A percentile compares a stretch with the other conserved stretches of the same genome.
These are phyloP conservation scores for Nasturtium officinale DNA, from an alignment of 345 rosid species.

Conservation along the genomic window DNA sequence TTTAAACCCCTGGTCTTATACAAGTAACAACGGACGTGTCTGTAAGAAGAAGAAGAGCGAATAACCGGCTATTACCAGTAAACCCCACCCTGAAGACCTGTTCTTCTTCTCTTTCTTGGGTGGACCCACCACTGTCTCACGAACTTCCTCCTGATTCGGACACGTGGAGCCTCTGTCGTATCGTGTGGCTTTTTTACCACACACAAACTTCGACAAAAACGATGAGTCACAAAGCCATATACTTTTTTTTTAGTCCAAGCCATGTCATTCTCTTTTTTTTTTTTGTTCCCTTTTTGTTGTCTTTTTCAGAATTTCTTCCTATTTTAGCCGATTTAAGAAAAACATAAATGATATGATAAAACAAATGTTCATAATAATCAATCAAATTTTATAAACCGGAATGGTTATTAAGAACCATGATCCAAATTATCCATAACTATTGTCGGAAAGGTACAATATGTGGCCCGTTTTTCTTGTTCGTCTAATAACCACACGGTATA, in stretches of 20 bases:
- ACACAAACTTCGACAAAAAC: constrained; percentile 40
- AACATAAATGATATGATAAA: background rate
- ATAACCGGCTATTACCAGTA: constrained; percentile 43
- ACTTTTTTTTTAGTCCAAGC: constrained; percentile 31
- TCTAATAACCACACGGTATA: too few relatives aligned
- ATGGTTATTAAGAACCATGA: too few relatives aligned
- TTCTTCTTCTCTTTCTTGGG: constrained; percentile 45
- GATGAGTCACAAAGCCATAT: constrained; percentile 42
- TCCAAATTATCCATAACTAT: too few relatives aligned
- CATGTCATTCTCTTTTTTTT: constrained; percentile 32
- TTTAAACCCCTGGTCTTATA: constrained; percentile 47
- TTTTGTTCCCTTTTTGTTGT: too few relatives aligned
- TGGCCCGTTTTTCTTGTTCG: too few relatives aligned
- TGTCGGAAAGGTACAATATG: too few relatives aligned
- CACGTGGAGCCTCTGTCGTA: constrained; percentile 41
- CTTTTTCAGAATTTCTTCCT: too few relatives aligned
- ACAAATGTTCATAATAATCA: background rate
- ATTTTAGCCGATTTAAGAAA: background rate
- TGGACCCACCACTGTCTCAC: constrained; percentile 46
- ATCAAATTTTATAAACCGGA: too few relatives aligned
- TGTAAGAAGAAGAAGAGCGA: constrained; percentile 30
- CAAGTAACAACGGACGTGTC: constrained; percentile 30
- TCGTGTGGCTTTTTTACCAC: constrained; percentile 33
- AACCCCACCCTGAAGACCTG: constrained; percentile 48
- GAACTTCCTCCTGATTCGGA: background rate